Evolutionary conservation across 306 rosid genomes (phyloP).

Genomic region (Rubus parviflorus): DNA sequence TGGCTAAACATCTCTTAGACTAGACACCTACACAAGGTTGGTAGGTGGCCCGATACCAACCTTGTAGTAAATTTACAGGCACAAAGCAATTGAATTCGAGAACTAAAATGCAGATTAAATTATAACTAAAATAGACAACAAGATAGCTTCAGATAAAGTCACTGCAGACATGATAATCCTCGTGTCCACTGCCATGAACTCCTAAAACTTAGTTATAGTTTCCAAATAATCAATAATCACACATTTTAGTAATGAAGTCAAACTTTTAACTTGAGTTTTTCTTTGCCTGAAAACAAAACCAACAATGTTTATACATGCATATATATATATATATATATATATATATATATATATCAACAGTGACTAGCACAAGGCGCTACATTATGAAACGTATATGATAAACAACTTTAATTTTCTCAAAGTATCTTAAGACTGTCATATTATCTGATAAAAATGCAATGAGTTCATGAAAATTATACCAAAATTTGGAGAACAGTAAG

Average conservation of each 20-base stretch:
- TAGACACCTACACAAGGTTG: background rate
- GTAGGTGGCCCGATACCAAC: background rate
- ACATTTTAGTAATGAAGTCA: background rate
- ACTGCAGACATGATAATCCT: slow-evolving; percentile 3
- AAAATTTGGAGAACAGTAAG: background rate
- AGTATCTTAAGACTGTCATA: background rate
- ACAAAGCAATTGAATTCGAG: slow-evolving; percentile 2
- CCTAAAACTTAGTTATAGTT: background rate
- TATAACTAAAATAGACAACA: background rate
- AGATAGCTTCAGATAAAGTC: background rate
- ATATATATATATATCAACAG: background rate
- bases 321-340: too few relatives aligned
- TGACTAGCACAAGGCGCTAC: background rate
- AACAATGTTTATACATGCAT: background rate
- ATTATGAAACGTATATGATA: background rate
- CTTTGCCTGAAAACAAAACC: background rate
- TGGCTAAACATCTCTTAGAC: background rate
- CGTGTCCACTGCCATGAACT: background rate
- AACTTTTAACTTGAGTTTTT: background rate
- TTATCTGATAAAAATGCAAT: background rate
- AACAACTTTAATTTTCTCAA: background rate
- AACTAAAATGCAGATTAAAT: background rate
- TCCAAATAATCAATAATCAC: background rate
- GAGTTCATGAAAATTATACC: background rate
- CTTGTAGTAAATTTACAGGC: background rate